These are phyloP conservation scores for Ustilago shanxiensis DNA, from an alignment of 1,284 basidiomycete genomes.

Conservation along the genomic window DNA sequence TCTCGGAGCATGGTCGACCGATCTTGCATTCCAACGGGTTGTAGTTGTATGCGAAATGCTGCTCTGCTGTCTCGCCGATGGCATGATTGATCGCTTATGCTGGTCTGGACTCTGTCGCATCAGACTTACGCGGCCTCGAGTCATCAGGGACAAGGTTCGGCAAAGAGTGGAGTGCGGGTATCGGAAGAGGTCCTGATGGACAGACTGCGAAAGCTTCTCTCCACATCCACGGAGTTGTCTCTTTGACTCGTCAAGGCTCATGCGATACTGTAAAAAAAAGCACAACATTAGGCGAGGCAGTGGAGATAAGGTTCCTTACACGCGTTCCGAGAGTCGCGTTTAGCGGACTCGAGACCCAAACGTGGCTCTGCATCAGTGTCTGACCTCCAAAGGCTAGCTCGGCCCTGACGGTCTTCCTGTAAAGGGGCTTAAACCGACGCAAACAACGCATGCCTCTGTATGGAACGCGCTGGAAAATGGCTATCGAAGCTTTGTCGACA, in stretches of 20 bases:
- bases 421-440: too few relatives aligned
- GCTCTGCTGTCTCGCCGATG: too few relatives aligned
- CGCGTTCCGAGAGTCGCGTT: neutral
- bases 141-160: neutral
- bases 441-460: neutral
- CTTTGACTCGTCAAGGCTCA: neutral
- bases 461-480: neutral
- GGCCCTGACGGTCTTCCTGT: neutral
- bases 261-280: too few relatives aligned
- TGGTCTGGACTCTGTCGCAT: too few relatives aligned
- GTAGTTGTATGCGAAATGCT: too few relatives aligned
- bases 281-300: too few relatives aligned
- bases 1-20: neutral
- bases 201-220: neutral
- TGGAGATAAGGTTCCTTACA: neutral
- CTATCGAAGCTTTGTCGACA: neutral
- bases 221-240: conserved; percentile 8
- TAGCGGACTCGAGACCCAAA: neutral
- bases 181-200: neutral
- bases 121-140: neutral
- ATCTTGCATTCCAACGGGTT: too few relatives aligned
- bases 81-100: too few relatives aligned
- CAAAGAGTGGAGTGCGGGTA: neutral
- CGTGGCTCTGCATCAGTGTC: neutral
- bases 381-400: neutral